These are phyloP conservation scores for Astrephomene gubernaculifera DNA, from an alignment of 139 green algal genomes.

Conservation along the genomic window DNA sequence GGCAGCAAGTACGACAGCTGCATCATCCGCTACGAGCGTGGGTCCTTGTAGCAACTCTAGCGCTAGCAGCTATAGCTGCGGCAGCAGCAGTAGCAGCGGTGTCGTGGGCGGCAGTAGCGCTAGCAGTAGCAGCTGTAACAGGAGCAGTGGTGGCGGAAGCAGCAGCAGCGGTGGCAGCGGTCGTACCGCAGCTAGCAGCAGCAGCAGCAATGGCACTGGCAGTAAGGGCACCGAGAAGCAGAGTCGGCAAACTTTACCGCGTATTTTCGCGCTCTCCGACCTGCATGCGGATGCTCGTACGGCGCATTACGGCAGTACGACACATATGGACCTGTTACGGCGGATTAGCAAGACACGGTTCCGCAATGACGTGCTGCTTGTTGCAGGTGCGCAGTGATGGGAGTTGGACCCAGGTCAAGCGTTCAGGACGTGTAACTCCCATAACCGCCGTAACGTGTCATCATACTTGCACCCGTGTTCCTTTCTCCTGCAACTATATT, in stretches of 20 bases:
- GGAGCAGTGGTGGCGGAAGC: not conserved
- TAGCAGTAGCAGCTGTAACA: not conserved
- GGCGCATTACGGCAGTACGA: not conserved
- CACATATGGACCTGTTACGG: slow-evolving; percentile 26
- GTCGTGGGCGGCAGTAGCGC: not conserved
- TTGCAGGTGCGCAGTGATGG: slow-evolving; percentile 20
- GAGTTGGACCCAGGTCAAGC: no score
- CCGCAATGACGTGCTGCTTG: slow-evolving; percentile 12
- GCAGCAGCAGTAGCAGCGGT: not conserved
- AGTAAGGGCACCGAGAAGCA: not conserved
- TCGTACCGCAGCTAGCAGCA: no score
- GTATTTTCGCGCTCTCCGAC: slow-evolving; percentile 29
- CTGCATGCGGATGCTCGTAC: slow-evolving; percentile 2
- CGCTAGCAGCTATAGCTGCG: not conserved
- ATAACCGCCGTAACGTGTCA: no score
- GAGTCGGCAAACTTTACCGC: not conserved
- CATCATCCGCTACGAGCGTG: no score
- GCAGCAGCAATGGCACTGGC: no score
- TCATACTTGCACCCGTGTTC: no score
- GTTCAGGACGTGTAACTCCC: no score
- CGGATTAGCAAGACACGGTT: slow-evolving; percentile 15
- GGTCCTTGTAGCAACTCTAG: no score
- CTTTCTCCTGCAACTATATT: no score
- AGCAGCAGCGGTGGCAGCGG: not conserved
- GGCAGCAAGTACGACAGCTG: no score